Evolutionary conservation across 2,329 filamentous ascomycete species (phyloP).

Genomic region (Ascochyta viciae-villosae): DNA sequence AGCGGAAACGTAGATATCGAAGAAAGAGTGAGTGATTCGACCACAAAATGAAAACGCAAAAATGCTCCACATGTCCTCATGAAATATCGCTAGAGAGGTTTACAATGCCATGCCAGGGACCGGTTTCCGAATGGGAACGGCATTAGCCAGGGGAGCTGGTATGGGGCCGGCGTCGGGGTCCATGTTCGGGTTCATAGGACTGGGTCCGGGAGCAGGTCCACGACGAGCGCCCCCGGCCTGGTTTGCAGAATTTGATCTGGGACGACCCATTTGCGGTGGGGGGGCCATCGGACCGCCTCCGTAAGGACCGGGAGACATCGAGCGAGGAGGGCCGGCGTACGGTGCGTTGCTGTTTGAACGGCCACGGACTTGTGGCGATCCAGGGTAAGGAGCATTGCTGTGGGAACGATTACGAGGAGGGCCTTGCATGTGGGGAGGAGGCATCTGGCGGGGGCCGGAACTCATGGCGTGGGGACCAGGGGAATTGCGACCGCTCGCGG

Average conservation of each 20-base stretch:
- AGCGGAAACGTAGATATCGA: conserved; percentile 18
- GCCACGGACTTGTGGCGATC: conserved; percentile 27
- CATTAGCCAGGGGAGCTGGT: conserved; percentile 11
- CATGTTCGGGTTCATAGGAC: conserved; percentile 45
- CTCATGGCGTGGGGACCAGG: conserved; percentile 41
- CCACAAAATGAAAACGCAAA: conserved; percentile 18
- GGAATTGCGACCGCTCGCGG: conserved; percentile 42
- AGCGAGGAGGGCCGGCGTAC: conserved; percentile 44
- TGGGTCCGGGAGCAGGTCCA: conserved; percentile 43
- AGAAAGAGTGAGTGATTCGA: conserved; percentile 13
- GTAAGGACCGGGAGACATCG: conserved; percentile 50
- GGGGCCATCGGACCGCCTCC: conserved; percentile 45
- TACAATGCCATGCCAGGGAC: conserved; percentile 57
- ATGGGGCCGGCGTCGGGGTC: conserved; percentile 6
- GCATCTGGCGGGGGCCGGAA: conserved; percentile 45
- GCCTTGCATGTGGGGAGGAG: conserved; percentile 32
- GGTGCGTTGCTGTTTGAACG: conserved; percentile 50
- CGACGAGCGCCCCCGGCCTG: conserved; percentile 37
- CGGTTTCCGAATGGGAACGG: conserved; percentile 54
- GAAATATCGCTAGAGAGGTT: conserved; percentile 16
- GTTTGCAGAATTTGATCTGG: conserved; percentile 49
- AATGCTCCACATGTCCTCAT: conserved; percentile 33
- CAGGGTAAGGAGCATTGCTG: conserved; percentile 47
- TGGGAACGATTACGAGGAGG: conserved; percentile 41
- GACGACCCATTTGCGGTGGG: conserved; percentile 43